phyloP scores from a whole-genome alignment of 1,284 basidiomycete species.

The Naganishia albida region DNA sequence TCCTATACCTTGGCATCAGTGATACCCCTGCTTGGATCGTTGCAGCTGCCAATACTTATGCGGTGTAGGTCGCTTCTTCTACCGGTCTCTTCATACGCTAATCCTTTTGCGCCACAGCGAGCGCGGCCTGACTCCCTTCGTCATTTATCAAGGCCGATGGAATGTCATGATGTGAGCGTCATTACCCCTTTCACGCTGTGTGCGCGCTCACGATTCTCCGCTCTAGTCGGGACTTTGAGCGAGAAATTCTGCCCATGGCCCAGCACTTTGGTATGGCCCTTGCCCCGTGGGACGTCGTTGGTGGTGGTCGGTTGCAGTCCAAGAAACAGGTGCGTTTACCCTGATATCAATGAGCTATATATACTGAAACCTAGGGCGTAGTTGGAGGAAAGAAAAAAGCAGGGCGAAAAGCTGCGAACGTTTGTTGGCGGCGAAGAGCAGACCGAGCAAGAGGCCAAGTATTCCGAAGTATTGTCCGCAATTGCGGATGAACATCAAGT shows the following conservation, averaged over 20 bases:
- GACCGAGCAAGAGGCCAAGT: slow-evolving; percentile 40
- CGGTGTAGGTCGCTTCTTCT: slow-evolving; percentile 37
- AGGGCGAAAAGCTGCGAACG: slow-evolving; percentile 40
- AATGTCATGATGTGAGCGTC: slow-evolving; percentile 39
- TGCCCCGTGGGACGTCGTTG: slow-evolving; percentile 55
- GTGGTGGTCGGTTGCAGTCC: slow-evolving; percentile 53
- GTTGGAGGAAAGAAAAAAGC: slow-evolving; percentile 48
- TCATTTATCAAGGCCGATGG: slow-evolving; percentile 63
- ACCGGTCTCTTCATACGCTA: neutral
- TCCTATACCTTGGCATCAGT: slow-evolving; percentile 54
- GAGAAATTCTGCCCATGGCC: slow-evolving; percentile 65
- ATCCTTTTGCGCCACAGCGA: slow-evolving; percentile 35
- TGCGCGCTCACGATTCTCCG: neutral
- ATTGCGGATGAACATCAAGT: slow-evolving; percentile 56
- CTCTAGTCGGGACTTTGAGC: slow-evolving; percentile 57
- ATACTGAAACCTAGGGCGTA: neutral
- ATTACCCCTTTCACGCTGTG: neutral
- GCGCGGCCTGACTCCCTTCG: slow-evolving; percentile 60
- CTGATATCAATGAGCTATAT: neutral
- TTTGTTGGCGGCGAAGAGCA: slow-evolving; percentile 33
- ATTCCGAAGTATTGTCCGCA: slow-evolving; percentile 42
- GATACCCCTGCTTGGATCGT: slow-evolving; percentile 64
- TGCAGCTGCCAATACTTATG: slow-evolving; percentile 60
- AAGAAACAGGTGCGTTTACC: slow-evolving; percentile 32
- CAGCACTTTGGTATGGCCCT: slow-evolving; percentile 56